A percentile compares a stretch with the other conserved stretches of the same genome.
Evolutionary conservation across 768 basidiomycete genomes (phyloP).

Genomic region (Scleroderma bovista): DNA sequence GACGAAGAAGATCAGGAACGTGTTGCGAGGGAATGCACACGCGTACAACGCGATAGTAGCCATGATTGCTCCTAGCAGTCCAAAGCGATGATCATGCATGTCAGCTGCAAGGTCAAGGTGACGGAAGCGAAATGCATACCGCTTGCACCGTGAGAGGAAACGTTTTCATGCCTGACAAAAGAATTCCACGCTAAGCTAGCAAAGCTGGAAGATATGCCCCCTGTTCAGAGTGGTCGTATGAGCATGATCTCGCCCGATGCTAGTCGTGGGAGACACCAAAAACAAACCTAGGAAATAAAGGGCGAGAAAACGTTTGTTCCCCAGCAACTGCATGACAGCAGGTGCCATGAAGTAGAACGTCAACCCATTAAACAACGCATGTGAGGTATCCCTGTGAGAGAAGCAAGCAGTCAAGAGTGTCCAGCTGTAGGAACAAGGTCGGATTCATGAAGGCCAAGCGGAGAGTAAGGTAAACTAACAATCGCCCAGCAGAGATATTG

Average conservation of each 20-base stretch:
- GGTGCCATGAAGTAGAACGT: slow-evolving; percentile 75
- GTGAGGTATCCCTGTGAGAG: slow-evolving; percentile 56
- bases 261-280: neutral
- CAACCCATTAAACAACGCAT: slow-evolving; percentile 73
- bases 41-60: slow-evolving; percentile 68
- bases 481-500: slow-evolving; percentile 58
- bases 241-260: neutral
- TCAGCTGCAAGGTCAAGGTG: neutral
- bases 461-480: slow-evolving; percentile 39
- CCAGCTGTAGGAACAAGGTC: slow-evolving; percentile 45
- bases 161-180: slow-evolving; percentile 21
- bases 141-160: slow-evolving; percentile 62
- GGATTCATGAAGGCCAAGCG: neutral
- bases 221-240: slow-evolving; percentile 29
- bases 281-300: slow-evolving; percentile 69
- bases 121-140: slow-evolving; percentile 43
- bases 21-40: slow-evolving; percentile 58
- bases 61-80: slow-evolving; percentile 57
- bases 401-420: slow-evolving; percentile 66
- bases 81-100: neutral
- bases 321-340: slow-evolving; percentile 55
- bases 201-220: slow-evolving; percentile 53
- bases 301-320: slow-evolving; percentile 57
- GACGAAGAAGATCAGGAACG: slow-evolving; percentile 68
- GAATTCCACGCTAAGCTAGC: slow-evolving; percentile 44